These are phyloP conservation scores for Aureobasidium pullulans DNA, from an alignment of 2,329 filamentous ascomycete species.

Conservation along the genomic window DNA sequence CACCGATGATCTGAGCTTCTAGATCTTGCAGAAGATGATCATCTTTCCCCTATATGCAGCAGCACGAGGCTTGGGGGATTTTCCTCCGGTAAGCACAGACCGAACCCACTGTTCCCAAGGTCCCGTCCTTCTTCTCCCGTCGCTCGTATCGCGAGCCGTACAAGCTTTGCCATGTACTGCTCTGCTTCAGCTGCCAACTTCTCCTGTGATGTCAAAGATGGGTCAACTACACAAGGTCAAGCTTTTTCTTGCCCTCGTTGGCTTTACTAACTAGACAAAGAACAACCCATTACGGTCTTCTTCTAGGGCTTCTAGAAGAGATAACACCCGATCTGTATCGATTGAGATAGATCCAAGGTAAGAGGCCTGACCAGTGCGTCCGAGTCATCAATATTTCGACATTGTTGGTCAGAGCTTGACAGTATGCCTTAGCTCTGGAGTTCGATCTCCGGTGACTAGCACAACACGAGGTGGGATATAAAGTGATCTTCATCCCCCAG, in stretches of 20 bases:
- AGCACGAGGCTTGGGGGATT: constrained; percentile 1
- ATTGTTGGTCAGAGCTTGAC: background rate
- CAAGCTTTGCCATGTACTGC: background rate
- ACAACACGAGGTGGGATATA: background rate
- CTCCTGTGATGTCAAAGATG: background rate
- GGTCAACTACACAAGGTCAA: background rate
- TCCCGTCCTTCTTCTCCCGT: background rate
- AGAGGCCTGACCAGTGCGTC: background rate
- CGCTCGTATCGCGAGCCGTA: background rate
- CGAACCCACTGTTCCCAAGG: background rate
- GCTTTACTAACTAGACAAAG: background rate
- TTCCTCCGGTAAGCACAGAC: background rate
- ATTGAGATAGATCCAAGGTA: background rate
- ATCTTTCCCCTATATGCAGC: background rate
- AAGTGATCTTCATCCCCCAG: background rate
- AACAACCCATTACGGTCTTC: background rate
- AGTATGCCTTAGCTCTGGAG: background rate
- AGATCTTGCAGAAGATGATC: background rate
- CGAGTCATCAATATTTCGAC: background rate
- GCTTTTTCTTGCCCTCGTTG: constrained; percentile 1
- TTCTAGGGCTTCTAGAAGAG: constrained; percentile 7
- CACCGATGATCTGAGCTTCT: background rate
- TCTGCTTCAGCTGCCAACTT: background rate
- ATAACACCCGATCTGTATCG: background rate
- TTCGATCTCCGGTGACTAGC: background rate